phyloP scores from a whole-genome alignment of 1,284 basidiomycete species.

The Cerrena zonata region DNA sequence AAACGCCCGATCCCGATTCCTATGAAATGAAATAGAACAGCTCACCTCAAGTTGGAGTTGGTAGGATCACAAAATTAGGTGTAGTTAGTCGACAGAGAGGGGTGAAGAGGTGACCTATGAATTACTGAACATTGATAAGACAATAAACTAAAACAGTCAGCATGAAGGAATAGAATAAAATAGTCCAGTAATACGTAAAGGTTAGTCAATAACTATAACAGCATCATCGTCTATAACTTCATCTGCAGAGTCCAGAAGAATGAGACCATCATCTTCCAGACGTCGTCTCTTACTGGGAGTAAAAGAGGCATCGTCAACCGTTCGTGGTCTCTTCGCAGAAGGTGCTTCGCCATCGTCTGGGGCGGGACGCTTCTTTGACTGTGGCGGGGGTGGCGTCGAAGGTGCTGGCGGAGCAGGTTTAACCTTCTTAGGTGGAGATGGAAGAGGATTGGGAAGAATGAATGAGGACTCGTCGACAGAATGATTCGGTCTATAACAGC shows the following conservation, averaged over 20 bases:
- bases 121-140: slow-evolving; percentile 1
- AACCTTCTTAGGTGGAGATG: slow-evolving; percentile 43
- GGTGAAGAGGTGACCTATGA: background rate
- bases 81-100: too few relatives aligned
- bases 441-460: slow-evolving; percentile 59
- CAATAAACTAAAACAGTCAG: background rate
- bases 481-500: slow-evolving; percentile 43
- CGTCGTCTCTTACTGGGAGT: slow-evolving; percentile 59
- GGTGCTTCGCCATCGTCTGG: slow-evolving; percentile 53
- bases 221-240: slow-evolving; percentile 48
- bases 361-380: slow-evolving; percentile 50
- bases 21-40: too few relatives aligned
- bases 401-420: slow-evolving; percentile 34
- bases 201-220: slow-evolving; percentile 44
- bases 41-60: too few relatives aligned
- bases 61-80: too few relatives aligned
- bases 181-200: background rate
- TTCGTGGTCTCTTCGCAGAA: slow-evolving; percentile 47
- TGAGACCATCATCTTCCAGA: slow-evolving; percentile 66
- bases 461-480: slow-evolving; percentile 42
- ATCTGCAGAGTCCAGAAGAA: slow-evolving; percentile 55
- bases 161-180: background rate
- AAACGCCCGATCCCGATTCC: too few relatives aligned
- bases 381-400: slow-evolving; percentile 39
- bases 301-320: slow-evolving; percentile 19